Percentiles rank a stretch among this genome's conserved stretches.
Evolutionary conservation across 208 protist species (phyloP).

Genomic region (Leishmania lainsoni): DNA sequence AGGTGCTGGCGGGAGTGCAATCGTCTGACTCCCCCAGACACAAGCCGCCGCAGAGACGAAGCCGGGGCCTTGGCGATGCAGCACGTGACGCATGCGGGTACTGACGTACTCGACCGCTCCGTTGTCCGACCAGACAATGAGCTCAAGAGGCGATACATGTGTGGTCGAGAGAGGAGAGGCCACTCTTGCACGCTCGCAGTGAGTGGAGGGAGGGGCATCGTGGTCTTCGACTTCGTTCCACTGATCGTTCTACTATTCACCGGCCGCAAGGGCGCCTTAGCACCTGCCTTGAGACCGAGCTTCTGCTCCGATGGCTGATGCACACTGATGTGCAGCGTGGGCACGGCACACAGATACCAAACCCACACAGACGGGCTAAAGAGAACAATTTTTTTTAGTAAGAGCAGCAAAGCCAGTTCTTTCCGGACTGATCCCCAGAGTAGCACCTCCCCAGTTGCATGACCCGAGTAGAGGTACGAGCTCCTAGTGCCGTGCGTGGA

Average conservation of each 20-base stretch:
- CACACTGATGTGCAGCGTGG: conserved; percentile 8
- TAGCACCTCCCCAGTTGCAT: conserved; percentile 54
- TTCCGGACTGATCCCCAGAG: conserved; percentile 34
- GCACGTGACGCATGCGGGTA: conserved; percentile 2
- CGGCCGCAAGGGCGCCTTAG: background rate
- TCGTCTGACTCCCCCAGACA: conserved; percentile 12
- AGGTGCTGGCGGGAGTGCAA: background rate
- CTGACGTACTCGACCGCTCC: conserved; percentile 35
- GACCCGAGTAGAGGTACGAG: conserved; percentile 45
- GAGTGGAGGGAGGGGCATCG: background rate
- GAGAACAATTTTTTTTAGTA: conserved; percentile 49
- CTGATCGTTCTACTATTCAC: background rate
- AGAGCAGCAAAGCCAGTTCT: conserved; percentile 22
- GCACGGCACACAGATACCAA: conserved; percentile 23
- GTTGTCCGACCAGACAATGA: conserved; percentile 41
- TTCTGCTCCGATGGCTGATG: background rate
- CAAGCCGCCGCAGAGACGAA: conserved; percentile 30
- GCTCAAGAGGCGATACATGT: conserved; percentile 24
- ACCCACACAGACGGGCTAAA: conserved; percentile 40
- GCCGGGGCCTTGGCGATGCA: conserved; percentile 28
- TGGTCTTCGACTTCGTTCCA: background rate
- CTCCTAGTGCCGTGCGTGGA: background rate
- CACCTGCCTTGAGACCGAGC: too few relatives aligned
- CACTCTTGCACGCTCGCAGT: background rate
- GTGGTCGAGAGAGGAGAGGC: background rate